Conservation (phyloP, 2,329 filamentous ascomycete genomes). For the Botryotinia narcissicola region DNA sequence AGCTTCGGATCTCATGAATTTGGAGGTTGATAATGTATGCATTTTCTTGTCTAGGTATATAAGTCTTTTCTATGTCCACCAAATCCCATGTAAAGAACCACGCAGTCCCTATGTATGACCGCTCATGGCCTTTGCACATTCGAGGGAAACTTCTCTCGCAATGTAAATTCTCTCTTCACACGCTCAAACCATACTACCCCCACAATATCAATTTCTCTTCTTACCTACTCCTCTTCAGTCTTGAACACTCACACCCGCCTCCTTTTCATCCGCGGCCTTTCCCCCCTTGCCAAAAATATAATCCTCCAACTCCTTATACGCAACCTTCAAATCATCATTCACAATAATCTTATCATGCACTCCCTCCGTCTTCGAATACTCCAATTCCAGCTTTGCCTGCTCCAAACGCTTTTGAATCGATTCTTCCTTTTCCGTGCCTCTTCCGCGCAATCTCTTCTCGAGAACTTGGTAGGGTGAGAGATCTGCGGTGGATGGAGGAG, state of each 20-base stretch:
- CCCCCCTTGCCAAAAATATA: constrained; percentile 44
- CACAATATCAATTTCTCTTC: background rate
- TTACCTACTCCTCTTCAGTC: background rate
- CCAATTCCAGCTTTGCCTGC: constrained; percentile 73
- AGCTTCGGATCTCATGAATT: background rate
- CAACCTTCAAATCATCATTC: constrained; percentile 62
- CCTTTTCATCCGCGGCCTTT: constrained; percentile 17
- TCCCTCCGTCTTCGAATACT: constrained; percentile 65
- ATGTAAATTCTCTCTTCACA: background rate
- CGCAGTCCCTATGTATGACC: background rate
- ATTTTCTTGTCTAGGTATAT: constrained; percentile 2
- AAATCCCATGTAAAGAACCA: background rate
- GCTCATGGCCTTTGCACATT: background rate
- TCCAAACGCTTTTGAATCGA: constrained; percentile 65
- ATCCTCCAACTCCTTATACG: constrained; percentile 52
- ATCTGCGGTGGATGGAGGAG: constrained; percentile 60
- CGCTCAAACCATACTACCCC: background rate
- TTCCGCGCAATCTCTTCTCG: constrained; percentile 69
- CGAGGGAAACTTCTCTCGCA: background rate
- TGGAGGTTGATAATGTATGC: background rate
- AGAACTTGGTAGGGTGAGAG: constrained; percentile 55
- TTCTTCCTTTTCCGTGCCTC: constrained; percentile 76
- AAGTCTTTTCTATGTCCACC: background rate
- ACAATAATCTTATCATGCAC: constrained; percentile 64
- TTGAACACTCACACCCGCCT: background rate